phyloP scores from a whole-genome alignment of 176 grass and related monocot genomes.

The Ensete ventricosum region DNA sequence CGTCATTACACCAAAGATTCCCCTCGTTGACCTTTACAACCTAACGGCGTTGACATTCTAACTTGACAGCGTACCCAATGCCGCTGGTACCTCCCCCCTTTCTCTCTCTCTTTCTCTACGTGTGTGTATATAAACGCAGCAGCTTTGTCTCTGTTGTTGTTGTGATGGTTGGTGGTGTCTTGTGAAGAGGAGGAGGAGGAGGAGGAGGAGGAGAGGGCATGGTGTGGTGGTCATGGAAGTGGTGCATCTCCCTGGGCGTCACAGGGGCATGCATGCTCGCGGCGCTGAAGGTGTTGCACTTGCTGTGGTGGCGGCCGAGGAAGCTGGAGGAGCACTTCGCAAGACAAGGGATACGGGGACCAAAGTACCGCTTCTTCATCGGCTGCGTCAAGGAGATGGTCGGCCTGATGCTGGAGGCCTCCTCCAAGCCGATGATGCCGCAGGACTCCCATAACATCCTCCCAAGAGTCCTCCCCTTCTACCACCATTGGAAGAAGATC shows the following conservation, averaged over 20 bases:
- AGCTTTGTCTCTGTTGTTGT: neutral
- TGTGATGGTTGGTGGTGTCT: neutral
- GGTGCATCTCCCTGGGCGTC: constrained; percentile 23
- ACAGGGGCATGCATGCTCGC: neutral
- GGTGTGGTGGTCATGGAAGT: neutral
- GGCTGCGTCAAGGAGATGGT: constrained; percentile 94
- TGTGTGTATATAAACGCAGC: neutral
- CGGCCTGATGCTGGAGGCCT: constrained; percentile 83
- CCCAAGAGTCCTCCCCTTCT: constrained; percentile 89
- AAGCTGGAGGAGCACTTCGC: constrained; percentile 75
- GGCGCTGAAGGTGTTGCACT: constrained; percentile 53
- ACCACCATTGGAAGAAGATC: constrained; percentile 97
- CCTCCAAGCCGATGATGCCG: constrained; percentile 69
- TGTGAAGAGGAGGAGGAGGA: neutral
- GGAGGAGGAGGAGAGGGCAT: neutral
- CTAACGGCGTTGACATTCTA: neutral
- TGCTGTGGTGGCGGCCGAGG: constrained; percentile 91
- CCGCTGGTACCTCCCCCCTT: constrained; percentile 25
- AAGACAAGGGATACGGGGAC: constrained; percentile 71
- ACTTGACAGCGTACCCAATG: constrained; percentile 60
- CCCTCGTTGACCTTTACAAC: constrained; percentile 50
- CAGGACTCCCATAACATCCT: constrained; percentile 88
- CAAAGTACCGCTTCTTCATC: constrained; percentile 83
- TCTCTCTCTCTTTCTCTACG: constrained; percentile 3
- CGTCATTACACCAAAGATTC: neutral